phyloP scores from a whole-genome alignment of 768 basidiomycete species.

The button mushroom (Agaricus bisporus) region DNA sequence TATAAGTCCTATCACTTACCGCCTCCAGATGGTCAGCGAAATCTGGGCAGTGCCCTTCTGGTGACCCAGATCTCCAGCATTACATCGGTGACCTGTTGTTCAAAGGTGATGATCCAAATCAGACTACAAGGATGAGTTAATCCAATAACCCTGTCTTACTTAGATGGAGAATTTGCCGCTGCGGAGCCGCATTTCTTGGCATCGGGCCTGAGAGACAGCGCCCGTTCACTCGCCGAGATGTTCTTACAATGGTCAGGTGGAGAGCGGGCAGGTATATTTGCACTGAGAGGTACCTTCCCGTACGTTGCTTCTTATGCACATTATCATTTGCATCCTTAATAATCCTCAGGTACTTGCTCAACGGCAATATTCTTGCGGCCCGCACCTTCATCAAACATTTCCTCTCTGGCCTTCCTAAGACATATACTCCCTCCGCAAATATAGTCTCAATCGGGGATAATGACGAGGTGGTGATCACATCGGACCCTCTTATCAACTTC shows the following conservation, averaged over 20 bases:
- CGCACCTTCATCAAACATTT: slow-evolving; percentile 88
- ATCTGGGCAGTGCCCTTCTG: slow-evolving; percentile 71
- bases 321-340: slow-evolving; percentile 1
- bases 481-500: slow-evolving; percentile 78
- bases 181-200: slow-evolving; percentile 84
- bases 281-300: slow-evolving; percentile 83
- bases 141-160: background rate
- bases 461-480: slow-evolving; percentile 67
- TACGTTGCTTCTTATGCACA: slow-evolving; percentile 31
- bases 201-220: slow-evolving; percentile 86
- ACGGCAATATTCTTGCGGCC: slow-evolving; percentile 89
- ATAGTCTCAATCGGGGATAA: slow-evolving; percentile 39
- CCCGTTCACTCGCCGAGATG: slow-evolving; percentile 79
- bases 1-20: slow-evolving; percentile 13
- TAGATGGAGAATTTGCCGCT: slow-evolving; percentile 68
- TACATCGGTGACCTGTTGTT: slow-evolving; percentile 86
- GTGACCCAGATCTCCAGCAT: slow-evolving; percentile 83
- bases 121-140: background rate
- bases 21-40: slow-evolving; percentile 77
- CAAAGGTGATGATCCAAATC: slow-evolving; percentile 48
- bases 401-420: slow-evolving; percentile 54
- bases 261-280: slow-evolving; percentile 84
- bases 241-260: slow-evolving; percentile 80
- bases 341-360: slow-evolving; percentile 60
- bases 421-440: background rate